Evolutionary conservation across 805 yeast genomes (phyloP), one percentile per base, ranked within the genome.

Genomic region (Komagataella phaffii): DNA sequence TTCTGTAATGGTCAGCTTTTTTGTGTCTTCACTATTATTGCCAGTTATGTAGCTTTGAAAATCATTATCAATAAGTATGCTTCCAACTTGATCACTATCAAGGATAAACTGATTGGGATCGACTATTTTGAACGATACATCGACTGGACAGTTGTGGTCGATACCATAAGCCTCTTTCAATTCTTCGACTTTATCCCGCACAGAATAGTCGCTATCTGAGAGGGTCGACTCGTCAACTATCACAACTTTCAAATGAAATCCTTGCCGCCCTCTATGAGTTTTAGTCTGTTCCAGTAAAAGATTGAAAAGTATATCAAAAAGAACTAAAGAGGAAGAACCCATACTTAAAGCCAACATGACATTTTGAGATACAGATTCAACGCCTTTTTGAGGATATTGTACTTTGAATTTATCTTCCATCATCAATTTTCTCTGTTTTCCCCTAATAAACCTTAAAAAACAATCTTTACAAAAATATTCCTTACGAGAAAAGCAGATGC

Each of bases 371-470:
- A 12, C 47, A 2, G 53, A 50, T 17, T 54, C 45, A 24, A 66
- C 69, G 6, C 24, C 14, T 17, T 68, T 68, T 1, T 66, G 65
- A 12, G 78, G 79, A 58, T 70, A 88, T 58, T 81, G 76, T 19
- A 85, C 90, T 60, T 87, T 85, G 67, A 76, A 89, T 51, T 73
- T 77, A 12, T 85, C 89, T 56, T 75, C 77, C 62, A 69, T 72
- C 88, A 91, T 80, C 60, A 76, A 85, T 60, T 84, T 85, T 55
- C 96, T 73, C 64, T 87, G 89, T 63, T 90, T 90, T 21, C 87
- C 82, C 53, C 83, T 74, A 44, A 90, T 72, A 61, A 88, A 90
- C 53, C 81, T 74, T 18, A 76, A 61, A 58, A 88, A 91, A 64
- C 98, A 90, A 2, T 55, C 52, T 53, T 69, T 65, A 65, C 95